Percentiles rank a stretch among this genome's conserved stretches.
These are phyloP conservation scores for Alternaria alternata DNA, from an alignment of 2,329 filamentous ascomycete genomes.

Conservation along the genomic window DNA sequence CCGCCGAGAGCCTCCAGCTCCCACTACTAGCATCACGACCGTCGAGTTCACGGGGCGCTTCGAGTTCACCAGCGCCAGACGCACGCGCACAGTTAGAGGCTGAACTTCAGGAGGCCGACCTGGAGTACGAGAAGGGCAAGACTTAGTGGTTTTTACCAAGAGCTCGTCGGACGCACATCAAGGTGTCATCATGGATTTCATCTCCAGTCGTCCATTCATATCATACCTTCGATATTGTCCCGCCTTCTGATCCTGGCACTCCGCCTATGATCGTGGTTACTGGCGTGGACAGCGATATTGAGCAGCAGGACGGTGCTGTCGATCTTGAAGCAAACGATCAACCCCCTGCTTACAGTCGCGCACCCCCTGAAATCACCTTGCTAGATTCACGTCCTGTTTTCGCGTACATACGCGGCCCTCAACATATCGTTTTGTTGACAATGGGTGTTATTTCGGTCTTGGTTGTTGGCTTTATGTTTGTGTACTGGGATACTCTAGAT, in stretches of 20 bases:
- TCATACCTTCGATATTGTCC: conserved; percentile 6
- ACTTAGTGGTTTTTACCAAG: conserved; percentile 21
- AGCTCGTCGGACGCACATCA: neutral
- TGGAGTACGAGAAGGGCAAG: conserved; percentile 41
- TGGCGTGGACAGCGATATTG: neutral
- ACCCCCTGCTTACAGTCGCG: neutral
- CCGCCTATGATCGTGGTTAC: neutral
- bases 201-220: conserved; percentile 3
- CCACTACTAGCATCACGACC: conserved; percentile 6
- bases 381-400: neutral
- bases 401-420: neutral
- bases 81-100: conserved; percentile 44
- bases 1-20: neutral
- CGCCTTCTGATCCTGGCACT: neutral
- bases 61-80: conserved; percentile 21
- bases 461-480: conserved; percentile 8
- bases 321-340: conserved; percentile 13
- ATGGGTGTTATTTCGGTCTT: conserved; percentile 5
- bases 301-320: conserved; percentile 1
- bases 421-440: neutral
- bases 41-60: conserved; percentile 7
- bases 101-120: conserved; percentile 41
- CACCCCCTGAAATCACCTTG: neutral
- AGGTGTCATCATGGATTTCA: neutral
- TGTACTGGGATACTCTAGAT: conserved; percentile 7